A percentile compares a stretch with the other conserved stretches of the same genome.
Evolutionary conservation across 306 rosid species (phyloP).

Genomic region (Malus fusca): DNA sequence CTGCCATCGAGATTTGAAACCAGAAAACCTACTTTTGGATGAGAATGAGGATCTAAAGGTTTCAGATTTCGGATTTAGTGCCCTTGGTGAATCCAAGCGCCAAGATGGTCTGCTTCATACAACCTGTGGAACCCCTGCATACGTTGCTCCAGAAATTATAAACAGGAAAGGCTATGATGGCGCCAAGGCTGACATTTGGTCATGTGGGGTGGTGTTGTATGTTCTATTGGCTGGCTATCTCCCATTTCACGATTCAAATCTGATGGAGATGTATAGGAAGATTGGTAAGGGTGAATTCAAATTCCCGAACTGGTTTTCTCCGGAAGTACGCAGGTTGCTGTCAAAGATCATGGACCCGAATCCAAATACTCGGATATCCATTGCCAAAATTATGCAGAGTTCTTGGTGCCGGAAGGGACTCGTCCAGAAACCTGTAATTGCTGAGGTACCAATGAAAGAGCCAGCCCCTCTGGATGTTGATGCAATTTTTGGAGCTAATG

Average conservation of each 20-base stretch:
- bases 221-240: constrained; percentile 90
- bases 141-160: constrained; percentile 91
- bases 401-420: constrained; percentile 76
- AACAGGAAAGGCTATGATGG: constrained; percentile 88
- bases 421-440: constrained; percentile 14
- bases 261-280: constrained; percentile 90
- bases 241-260: constrained; percentile 82
- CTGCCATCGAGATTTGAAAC: constrained; percentile 84
- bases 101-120: constrained; percentile 96
- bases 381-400: constrained; percentile 52
- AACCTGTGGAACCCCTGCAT: constrained; percentile 95
- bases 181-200: constrained; percentile 90
- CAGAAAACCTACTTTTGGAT: constrained; percentile 86
- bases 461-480: constrained; percentile 30
- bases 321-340: constrained; percentile 58
- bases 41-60: constrained; percentile 87
- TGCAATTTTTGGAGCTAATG: constrained; percentile 36
- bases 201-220: constrained; percentile 86
- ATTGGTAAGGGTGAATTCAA: constrained; percentile 67
- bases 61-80: constrained; percentile 88
- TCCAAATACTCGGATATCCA: constrained; percentile 66
- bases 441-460: background rate
- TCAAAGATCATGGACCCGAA: constrained; percentile 79
- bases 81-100: constrained; percentile 60
- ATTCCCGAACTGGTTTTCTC: constrained; percentile 84